Percentiles rank a stretch among this genome's conserved stretches.
Evolutionary conservation across 2,329 filamentous ascomycete genomes (phyloP).

Genomic region (Calonectria hongkongensis): DNA sequence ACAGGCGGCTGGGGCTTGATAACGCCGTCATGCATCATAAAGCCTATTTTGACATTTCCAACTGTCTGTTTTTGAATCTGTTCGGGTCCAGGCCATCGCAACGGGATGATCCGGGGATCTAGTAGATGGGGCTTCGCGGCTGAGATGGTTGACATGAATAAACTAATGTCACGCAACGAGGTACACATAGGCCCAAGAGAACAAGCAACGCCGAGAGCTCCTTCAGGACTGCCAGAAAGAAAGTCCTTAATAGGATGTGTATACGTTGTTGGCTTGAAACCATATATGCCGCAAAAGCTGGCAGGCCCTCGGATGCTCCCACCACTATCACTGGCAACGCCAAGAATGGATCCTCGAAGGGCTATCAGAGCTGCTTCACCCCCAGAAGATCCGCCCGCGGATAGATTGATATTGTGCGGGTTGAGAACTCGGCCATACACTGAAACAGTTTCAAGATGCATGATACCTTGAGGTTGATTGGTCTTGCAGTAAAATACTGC

Average conservation of each 20-base stretch:
- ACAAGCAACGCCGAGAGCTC: conserved; percentile 59
- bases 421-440: conserved; percentile 29
- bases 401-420: conserved; percentile 72
- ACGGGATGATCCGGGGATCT: conserved; percentile 58
- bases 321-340: conserved; percentile 62
- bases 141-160: conserved; percentile 56
- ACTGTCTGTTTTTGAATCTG: background rate
- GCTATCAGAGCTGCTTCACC: conserved; percentile 67
- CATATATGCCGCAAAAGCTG: conserved; percentile 54
- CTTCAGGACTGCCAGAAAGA: conserved; percentile 44
- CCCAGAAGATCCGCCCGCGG: conserved; percentile 77
- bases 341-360: conserved; percentile 61
- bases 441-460: conserved; percentile 28
- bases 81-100: conserved; percentile 56
- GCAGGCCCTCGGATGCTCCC: conserved; percentile 58
- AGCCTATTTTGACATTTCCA: conserved; percentile 61
- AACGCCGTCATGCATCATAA: conserved; percentile 62
- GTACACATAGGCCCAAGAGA: conserved; percentile 59
- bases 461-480: conserved; percentile 27
- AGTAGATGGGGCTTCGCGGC: conserved; percentile 53
- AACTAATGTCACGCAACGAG: conserved; percentile 59
- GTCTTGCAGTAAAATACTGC: conserved; percentile 33
- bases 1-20: conserved; percentile 63
- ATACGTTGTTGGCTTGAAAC: conserved; percentile 48
- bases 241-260: conserved; percentile 54